Conservation (phyloP, 257 asterid species). For the Solanum chiquidenum region DNA sequence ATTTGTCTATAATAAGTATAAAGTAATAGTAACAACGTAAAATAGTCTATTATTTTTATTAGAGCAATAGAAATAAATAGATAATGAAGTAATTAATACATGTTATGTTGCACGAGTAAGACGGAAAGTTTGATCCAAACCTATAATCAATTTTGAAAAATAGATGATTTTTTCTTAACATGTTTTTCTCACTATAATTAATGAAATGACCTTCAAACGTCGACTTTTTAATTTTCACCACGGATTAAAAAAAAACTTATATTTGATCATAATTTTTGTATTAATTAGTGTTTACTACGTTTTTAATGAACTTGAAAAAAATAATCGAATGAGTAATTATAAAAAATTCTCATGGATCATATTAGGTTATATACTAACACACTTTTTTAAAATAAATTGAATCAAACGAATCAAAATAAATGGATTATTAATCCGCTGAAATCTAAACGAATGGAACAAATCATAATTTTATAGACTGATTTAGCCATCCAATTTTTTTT, state of each 20-base stretch:
- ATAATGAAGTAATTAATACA: background rate
- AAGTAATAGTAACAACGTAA: background rate
- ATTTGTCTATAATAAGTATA: background rate
- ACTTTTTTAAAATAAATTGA: no score
- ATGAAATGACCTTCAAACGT: background rate
- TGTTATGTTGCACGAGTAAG: background rate
- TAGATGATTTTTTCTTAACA: background rate
- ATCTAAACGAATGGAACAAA: background rate
- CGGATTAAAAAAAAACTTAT: no score
- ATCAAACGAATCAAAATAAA: no score
- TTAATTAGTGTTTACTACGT: no score
- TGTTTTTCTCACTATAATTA: background rate
- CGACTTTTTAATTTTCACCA: no score
- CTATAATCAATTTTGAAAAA: background rate
- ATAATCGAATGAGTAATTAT: background rate
- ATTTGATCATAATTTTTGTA: background rate
- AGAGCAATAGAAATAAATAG: background rate
- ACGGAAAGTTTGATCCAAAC: background rate
- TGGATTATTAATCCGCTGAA: accelerated
- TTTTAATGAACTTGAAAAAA: background rate
- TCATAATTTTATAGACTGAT: background rate
- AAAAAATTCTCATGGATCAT: background rate
- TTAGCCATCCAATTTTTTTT: background rate
- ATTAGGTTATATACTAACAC: background rate
- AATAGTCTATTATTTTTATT: no score